Percentiles rank a stretch among this genome's conserved stretches.
These are phyloP conservation scores for Pelargonium citronellum DNA, from an alignment of 441 rosid genomes.

Conservation along the genomic window DNA sequence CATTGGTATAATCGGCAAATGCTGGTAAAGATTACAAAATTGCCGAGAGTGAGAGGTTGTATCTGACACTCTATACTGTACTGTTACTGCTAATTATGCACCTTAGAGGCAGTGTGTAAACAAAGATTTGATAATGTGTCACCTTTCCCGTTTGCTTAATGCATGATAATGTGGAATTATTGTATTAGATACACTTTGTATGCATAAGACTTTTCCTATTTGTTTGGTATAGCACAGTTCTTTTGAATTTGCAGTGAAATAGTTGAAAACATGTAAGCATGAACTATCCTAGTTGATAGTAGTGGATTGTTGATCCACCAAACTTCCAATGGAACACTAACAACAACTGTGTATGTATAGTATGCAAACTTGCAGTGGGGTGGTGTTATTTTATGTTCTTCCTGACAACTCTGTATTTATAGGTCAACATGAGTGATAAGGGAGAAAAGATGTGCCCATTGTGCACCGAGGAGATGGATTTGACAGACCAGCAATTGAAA, in stretches of 20 bases:
- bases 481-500: slow-evolving; percentile 27
- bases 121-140: too few relatives aligned
- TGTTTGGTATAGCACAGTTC: too few relatives aligned
- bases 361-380: background rate
- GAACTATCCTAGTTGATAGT: background rate
- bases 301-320: background rate
- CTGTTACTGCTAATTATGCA: too few relatives aligned
- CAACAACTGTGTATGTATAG: background rate
- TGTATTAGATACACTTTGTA: too few relatives aligned
- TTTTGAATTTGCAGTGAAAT: background rate
- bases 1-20: too few relatives aligned
- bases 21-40: too few relatives aligned
- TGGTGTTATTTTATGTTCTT: background rate
- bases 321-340: background rate
- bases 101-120: too few relatives aligned
- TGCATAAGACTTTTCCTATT: too few relatives aligned
- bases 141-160: too few relatives aligned
- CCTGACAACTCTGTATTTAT: background rate
- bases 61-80: too few relatives aligned
- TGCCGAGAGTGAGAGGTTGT: too few relatives aligned
- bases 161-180: too few relatives aligned
- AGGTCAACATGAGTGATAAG: slow-evolving; percentile 23
- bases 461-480: slow-evolving; percentile 29
- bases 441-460: slow-evolving; percentile 30
- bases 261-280: background rate